phyloP scores from a whole-genome alignment of 805 yeast species.

The Ogataea nitratoaversa region DNA sequence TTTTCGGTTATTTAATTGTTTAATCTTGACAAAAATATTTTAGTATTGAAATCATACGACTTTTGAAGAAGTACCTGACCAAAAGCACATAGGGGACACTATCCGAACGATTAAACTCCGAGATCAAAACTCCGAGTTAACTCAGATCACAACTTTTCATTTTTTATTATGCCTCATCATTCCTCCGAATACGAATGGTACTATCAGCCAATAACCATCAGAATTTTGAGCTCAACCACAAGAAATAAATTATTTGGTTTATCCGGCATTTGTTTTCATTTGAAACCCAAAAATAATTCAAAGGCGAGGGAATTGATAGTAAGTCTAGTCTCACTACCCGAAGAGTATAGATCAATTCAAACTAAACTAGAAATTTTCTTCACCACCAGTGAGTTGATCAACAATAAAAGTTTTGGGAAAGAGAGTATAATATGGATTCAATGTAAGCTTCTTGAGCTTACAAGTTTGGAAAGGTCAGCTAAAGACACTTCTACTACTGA shows the following conservation, averaged over 20 bases:
- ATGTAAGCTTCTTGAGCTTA: conserved; percentile 11
- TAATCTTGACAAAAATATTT: no score
- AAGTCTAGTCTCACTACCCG: conserved; percentile 10
- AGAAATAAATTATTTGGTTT: conserved; percentile 14
- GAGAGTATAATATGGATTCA: conserved; percentile 19
- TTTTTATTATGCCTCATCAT: background rate
- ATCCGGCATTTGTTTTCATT: conserved; percentile 15
- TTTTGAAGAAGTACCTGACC: no score
- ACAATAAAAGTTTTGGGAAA: conserved; percentile 8
- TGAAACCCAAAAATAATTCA: background rate
- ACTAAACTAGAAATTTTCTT: conserved; percentile 11
- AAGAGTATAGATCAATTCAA: conserved; percentile 4
- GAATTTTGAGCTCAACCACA: conserved; percentile 10
- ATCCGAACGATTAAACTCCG: no score
- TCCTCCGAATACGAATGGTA: conserved; percentile 1
- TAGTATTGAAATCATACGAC: no score
- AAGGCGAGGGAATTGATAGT: conserved; percentile 11
- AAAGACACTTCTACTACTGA: background rate
- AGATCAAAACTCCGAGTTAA: background rate
- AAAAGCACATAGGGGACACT: no score
- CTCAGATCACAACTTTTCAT: background rate
- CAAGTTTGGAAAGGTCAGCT: background rate
- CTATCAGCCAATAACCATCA: conserved; percentile 14
- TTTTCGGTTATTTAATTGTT: no score
- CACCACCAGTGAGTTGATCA: conserved; percentile 13